A percentile compares a stretch with the other conserved stretches of the same genome.
Evolutionary conservation across 179 eudicot species (phyloP).

Genomic region (Spergularia azorica): DNA sequence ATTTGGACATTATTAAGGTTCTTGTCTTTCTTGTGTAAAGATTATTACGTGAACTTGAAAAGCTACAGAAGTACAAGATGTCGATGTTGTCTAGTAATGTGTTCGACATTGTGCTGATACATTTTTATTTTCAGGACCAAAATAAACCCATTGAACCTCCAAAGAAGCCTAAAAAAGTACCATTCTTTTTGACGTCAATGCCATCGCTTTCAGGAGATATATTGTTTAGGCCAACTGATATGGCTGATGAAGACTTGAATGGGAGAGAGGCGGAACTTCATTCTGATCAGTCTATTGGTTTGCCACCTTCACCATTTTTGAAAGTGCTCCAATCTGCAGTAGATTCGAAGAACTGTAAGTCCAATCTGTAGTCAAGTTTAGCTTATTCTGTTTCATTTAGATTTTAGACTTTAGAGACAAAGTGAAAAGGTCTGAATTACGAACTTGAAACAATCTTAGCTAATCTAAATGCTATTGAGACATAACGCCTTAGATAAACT

Average conservation of each 20-base stretch:
- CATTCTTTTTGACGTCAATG: conserved; percentile 89
- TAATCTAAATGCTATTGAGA: no score
- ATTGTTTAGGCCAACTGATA: conserved; percentile 52
- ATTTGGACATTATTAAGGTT: conserved; percentile 92
- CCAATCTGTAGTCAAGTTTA: background rate
- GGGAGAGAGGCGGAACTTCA: conserved; percentile 24
- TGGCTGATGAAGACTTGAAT: conserved; percentile 45
- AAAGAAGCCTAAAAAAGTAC: conserved; percentile 90
- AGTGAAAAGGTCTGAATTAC: no score
- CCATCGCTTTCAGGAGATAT: conserved; percentile 93
- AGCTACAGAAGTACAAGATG: background rate
- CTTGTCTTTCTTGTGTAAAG: conserved; percentile 12
- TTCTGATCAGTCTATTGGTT: conserved; percentile 30
- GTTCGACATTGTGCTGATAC: conserved; percentile 5
- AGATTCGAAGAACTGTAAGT: conserved; percentile 68
- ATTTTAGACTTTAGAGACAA: no score
- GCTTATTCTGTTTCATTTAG: background rate
- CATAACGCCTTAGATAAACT: no score
- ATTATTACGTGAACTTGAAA: background rate
- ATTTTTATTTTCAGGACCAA: conserved; percentile 52
- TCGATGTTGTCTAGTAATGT: conserved; percentile 2
- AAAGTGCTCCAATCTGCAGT: conserved; percentile 64
- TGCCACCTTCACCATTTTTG: conserved; percentile 55
- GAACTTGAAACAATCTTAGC: no score
- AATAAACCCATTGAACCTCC: conserved; percentile 98